Base-by-base conservation (phyloP, 768 basidiomycete genomes). In the Auricularia cornea region DNA sequence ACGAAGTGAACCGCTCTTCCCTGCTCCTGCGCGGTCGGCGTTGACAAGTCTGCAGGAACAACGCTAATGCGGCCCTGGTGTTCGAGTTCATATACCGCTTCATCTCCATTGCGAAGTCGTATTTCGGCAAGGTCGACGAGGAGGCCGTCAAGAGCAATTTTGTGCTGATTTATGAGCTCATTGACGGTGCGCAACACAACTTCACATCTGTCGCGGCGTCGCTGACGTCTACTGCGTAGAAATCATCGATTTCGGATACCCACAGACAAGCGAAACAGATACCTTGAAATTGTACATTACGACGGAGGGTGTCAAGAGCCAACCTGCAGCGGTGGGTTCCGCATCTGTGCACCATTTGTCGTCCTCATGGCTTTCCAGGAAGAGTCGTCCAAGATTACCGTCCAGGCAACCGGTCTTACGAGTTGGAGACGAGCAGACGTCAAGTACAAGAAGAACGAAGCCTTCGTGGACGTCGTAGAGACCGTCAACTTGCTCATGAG, bases 111-210 rank as follows among this genome's bases (percentile, higher is more conserved):
- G 89, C 89, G 66, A 90, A 92, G 73, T 87, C 92, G 5, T 99
- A 99, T 79, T 99, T 98, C 77, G 94, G 95, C 54, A 98, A 98
- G 77, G 84, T 99, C 28, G 97, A 99, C 71, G 97, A 99, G 73
- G 96, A 98, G 74, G 85, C 91, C 26, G 88, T 99, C 67, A 99
- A 98, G 86, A 98, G 96, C 75, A 99, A 99, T 77, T 99, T 99
- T 75, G 94, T 95, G 52, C 79, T 99, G 59, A 96, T 99, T 54
- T 99, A 99, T 70, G 97, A 99, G 75, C 83, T 99, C 48, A 90
- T 98, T 67, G 97, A 99, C 71, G 96, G 96, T 94, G 65, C 64
- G 84, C 73, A 3, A 30, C 8, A 10, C 38, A 20, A 10, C 14
- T 2, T 23, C 23, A 16, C 18, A n/a, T 16, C 3, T 40, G 28